Evolutionary conservation across 176 grass and related monocot species (phyloP), one percentile per base, ranked within the genome.

Genomic region (Cocos nucifera): DNA sequence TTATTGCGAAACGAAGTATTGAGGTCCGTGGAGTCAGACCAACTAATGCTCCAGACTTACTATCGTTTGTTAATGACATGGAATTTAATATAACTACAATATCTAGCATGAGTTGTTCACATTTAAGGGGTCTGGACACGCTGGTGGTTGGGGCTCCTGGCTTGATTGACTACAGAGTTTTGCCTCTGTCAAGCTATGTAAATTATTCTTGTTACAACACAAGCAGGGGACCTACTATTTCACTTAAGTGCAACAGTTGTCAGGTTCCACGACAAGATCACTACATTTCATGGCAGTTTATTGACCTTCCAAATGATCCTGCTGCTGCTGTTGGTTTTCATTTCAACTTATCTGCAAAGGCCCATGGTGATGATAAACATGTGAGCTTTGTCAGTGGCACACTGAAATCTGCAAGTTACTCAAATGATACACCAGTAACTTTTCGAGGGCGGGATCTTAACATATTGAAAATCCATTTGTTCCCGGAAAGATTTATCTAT

Each of bases 281-380:
- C 67, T 97, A 82, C 19, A 75, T 97, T 57, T 88, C 92, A 22
- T 97, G 92, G 92, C 87, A 97, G 59, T 97, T 97, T 76, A 44
- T 88, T 51, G 92, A 97, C 72, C 54, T 80, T 50, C 81, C 78
- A 19, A 61, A 64, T 72, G 62, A 67, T 55, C 92, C 92, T 9
- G 87, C 83, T 3, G 18, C 75, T 1, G 92, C 87, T 60, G 76
- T 91, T 10, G 92, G 80, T 50, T 97, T 97, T 58, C 83, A 80
- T 26, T 97, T 97, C 35, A 91, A 97, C 56, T 59, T 91, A 39
- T 85, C 87, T 22, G 69, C 87, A 0, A 90, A 69, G 39, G 72
- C 80, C 59, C 81, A 82, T 58, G 80, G 78, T 64, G 69, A 97
- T 27, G 22, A 73, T 28, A 78, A 50, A 60, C 73, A 80, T 6